phyloP scores from a whole-genome alignment of 805 yeast genomes.

The Metschnikowia matae region DNA sequence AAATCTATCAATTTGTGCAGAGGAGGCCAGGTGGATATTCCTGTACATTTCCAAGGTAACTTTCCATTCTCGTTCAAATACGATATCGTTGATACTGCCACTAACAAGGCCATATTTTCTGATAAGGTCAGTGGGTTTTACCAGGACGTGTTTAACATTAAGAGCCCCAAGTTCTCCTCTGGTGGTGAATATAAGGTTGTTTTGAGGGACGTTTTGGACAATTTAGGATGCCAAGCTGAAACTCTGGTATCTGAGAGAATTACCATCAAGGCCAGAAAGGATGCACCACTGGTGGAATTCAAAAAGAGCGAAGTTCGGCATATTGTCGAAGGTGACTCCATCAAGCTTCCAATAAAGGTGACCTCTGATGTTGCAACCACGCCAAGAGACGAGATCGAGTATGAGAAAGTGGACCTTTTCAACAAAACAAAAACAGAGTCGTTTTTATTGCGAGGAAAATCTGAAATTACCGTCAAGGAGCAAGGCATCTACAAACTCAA shows the following conservation, averaged over 20 bases:
- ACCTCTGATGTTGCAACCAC: constrained; percentile 31
- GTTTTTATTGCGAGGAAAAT: constrained; percentile 9
- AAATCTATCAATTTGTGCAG: constrained; percentile 27
- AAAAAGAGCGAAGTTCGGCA: constrained; percentile 22
- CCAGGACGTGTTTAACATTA: constrained; percentile 36
- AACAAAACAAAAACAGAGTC: constrained; percentile 10
- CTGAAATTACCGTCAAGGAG: constrained; percentile 26
- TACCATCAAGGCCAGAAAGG: constrained; percentile 62
- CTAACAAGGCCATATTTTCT: constrained; percentile 19
- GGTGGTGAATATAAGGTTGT: constrained; percentile 76
- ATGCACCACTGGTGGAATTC: constrained; percentile 51
- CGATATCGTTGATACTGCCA: constrained; percentile 50
- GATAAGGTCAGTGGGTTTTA: constrained; percentile 30
- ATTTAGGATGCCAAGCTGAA: constrained; percentile 74
- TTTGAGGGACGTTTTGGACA: constrained; percentile 64
- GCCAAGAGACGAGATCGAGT: constrained; percentile 29
- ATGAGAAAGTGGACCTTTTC: constrained; percentile 23
- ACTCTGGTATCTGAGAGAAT: constrained; percentile 57
- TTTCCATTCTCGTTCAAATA: constrained; percentile 73
- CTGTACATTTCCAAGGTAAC: constrained; percentile 68
- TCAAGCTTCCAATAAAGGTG: constrained; percentile 51
- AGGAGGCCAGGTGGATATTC: constrained; percentile 34
- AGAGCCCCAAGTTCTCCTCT: constrained; percentile 48
- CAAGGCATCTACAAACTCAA: constrained; percentile 43
- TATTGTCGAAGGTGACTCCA: constrained; percentile 59